A percentile compares a stretch with the other conserved stretches of the same genome.
These are phyloP conservation scores for Coniochaeta sp. DNA, from an alignment of 2,329 filamentous ascomycete genomes.

Conservation along the genomic window DNA sequence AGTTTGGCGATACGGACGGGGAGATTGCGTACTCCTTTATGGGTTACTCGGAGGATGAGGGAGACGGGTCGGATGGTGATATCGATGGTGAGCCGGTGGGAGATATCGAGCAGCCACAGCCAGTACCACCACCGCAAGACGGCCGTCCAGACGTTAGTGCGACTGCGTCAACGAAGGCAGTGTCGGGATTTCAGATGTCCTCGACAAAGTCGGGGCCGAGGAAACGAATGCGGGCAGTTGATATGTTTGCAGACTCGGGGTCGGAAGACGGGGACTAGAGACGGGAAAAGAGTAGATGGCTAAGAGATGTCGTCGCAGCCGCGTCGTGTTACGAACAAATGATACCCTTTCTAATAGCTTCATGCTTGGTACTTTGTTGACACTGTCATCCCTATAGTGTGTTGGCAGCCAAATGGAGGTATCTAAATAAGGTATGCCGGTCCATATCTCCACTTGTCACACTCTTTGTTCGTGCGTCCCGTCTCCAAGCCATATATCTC, in stretches of 20 bases:
- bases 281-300: constrained; percentile 10
- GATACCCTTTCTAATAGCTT: constrained; percentile 15
- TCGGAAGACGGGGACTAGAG: constrained; percentile 24
- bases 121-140: neutral
- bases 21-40: constrained; percentile 21
- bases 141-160: constrained; percentile 23
- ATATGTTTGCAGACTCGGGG: constrained; percentile 79
- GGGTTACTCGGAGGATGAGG: constrained; percentile 34
- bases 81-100: constrained; percentile 35
- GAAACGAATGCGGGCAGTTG: constrained; percentile 67
- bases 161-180: constrained; percentile 15
- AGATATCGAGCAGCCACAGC: constrained; percentile 26
- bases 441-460: neutral
- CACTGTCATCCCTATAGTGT: neutral
- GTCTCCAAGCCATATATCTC: neutral
- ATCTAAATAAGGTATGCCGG: neutral
- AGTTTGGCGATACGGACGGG: constrained; percentile 7
- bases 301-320: constrained; percentile 2
- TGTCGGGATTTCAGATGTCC: constrained; percentile 17
- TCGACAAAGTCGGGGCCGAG: constrained; percentile 23
- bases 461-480: neutral
- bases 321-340: neutral
- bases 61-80: constrained; percentile 40
- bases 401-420: no score
- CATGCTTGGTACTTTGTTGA: constrained; percentile 28